Conservation (phyloP, 176 grass and related monocot species). For the Poa annua region DNA sequence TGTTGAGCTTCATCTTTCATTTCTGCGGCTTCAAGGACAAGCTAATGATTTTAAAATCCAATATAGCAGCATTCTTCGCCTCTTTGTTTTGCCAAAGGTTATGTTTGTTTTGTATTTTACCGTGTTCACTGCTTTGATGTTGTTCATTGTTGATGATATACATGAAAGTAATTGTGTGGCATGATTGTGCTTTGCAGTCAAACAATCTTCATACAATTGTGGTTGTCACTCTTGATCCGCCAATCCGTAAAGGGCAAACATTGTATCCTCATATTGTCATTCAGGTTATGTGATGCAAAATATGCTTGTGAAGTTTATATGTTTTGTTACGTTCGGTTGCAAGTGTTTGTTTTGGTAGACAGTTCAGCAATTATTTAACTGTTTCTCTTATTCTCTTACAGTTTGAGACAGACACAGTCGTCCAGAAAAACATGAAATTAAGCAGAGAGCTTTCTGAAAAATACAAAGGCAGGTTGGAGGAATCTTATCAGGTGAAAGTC, state of each 20-base stretch:
- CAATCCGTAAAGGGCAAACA: conserved; percentile 97
- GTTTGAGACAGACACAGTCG: conserved; percentile 89
- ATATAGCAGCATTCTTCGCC: conserved; percentile 86
- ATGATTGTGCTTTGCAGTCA: conserved; percentile 61
- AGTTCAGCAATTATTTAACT: conserved; percentile 30
- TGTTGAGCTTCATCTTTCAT: conserved; percentile 88
- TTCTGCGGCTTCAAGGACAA: conserved; percentile 90
- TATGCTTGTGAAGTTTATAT: conserved; percentile 23
- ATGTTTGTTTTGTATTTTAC: conserved; percentile 31
- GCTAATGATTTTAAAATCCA: conserved; percentile 99
- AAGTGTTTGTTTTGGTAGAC: conserved; percentile 32
- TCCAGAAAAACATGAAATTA: conserved; percentile 71
- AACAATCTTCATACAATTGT: conserved; percentile 99
- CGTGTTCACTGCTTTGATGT: conserved; percentile 4
- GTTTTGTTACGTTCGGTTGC: background rate
- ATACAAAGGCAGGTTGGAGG: conserved; percentile 81
- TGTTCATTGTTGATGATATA: conserved; percentile 14
- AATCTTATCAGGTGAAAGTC: conserved; percentile 86
- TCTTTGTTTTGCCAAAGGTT: conserved; percentile 97
- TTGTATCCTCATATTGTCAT: conserved; percentile 99
- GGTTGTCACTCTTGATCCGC: conserved; percentile 94
- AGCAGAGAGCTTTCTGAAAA: conserved; percentile 74
- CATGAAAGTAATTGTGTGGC: conserved; percentile 36
- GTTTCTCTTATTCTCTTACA: conserved; percentile 51
- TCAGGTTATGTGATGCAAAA: conserved; percentile 66